These are phyloP conservation scores for Trypanosoma lewisi DNA, from an alignment of 208 protist genomes.

Conservation along the genomic window DNA sequence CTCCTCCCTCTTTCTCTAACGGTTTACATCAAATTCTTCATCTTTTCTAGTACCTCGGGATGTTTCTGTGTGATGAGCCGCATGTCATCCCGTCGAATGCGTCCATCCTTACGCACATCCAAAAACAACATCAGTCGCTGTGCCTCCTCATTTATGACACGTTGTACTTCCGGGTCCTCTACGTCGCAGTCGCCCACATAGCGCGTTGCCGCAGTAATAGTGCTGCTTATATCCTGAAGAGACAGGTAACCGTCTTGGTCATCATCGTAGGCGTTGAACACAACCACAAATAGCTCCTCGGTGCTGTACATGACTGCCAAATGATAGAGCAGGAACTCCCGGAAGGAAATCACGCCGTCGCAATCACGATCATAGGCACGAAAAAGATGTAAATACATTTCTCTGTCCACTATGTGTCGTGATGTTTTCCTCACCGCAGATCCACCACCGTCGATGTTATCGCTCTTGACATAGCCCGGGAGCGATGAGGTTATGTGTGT, in stretches of 20 bases:
- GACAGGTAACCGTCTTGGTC: slow-evolving; percentile 90
- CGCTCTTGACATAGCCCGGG: neutral
- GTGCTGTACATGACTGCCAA: slow-evolving; percentile 85
- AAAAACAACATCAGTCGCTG: slow-evolving; percentile 80
- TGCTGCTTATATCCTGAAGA: slow-evolving; percentile 72
- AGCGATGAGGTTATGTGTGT: slow-evolving; percentile 11
- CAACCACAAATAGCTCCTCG: slow-evolving; percentile 85
- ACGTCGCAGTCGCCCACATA: slow-evolving; percentile 90
- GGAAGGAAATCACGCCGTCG: slow-evolving; percentile 87
- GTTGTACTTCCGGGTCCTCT: slow-evolving; percentile 65
- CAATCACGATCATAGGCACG: slow-evolving; percentile 85
- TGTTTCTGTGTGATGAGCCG: slow-evolving; percentile 78
- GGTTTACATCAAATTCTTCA: slow-evolving; percentile 81
- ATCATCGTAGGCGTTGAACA: slow-evolving; percentile 93
- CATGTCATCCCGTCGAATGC: slow-evolving; percentile 73
- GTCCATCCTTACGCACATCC: slow-evolving; percentile 76
- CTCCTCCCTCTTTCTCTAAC: too few relatives aligned
- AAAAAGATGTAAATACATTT: slow-evolving; percentile 83
- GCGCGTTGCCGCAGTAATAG: slow-evolving; percentile 86
- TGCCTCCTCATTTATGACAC: slow-evolving; percentile 79
- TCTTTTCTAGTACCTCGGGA: slow-evolving; percentile 87
- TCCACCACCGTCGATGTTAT: slow-evolving; percentile 18
- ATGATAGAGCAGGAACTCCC: slow-evolving; percentile 88
- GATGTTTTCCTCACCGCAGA: slow-evolving; percentile 6
- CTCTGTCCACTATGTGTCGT: slow-evolving; percentile 30